Conservation (phyloP, 306 rosid genomes). For the Alnus rubra region DNA sequence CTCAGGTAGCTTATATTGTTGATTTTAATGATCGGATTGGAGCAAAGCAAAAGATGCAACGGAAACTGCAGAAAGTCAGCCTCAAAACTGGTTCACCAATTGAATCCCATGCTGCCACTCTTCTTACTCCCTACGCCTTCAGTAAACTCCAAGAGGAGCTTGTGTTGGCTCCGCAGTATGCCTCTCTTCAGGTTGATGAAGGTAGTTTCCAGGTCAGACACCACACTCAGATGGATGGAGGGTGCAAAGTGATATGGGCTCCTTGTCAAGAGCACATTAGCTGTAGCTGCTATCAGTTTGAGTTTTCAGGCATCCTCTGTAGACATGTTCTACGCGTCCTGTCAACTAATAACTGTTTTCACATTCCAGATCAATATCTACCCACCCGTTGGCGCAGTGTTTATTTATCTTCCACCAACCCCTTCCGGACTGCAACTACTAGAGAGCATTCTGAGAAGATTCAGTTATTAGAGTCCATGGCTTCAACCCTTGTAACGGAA, state of each 20-base stretch:
- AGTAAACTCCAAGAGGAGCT: slow-evolving; percentile 85
- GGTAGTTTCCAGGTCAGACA: slow-evolving; percentile 83
- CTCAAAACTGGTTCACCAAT: slow-evolving; percentile 87
- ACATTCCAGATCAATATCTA: slow-evolving; percentile 72
- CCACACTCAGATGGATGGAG: slow-evolving; percentile 81
- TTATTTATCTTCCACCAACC: slow-evolving; percentile 42
- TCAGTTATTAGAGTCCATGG: slow-evolving; percentile 64
- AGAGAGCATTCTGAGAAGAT: slow-evolving; percentile 62
- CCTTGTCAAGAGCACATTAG: slow-evolving; percentile 83
- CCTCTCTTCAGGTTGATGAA: slow-evolving; percentile 66
- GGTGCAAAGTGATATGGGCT: slow-evolving; percentile 71
- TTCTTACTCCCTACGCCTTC: slow-evolving; percentile 76
- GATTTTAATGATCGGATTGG: slow-evolving; percentile 69
- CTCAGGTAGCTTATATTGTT: slow-evolving; percentile 64
- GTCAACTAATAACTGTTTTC: slow-evolving; percentile 81
- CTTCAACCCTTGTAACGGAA: slow-evolving; percentile 57
- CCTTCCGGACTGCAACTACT: slow-evolving; percentile 36
- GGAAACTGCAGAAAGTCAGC: slow-evolving; percentile 64
- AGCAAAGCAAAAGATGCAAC: slow-evolving; percentile 69
- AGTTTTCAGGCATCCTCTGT: slow-evolving; percentile 76
- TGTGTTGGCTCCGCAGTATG: slow-evolving; percentile 81
- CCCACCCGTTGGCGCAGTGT: slow-evolving; percentile 61
- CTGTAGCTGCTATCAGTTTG: slow-evolving; percentile 75
- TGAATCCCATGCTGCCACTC: slow-evolving; percentile 79
- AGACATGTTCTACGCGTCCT: slow-evolving; percentile 74